These are phyloP conservation scores for Aspergillus ochraceoroseus DNA, from an alignment of 2,329 filamentous ascomycete species.

Conservation along the genomic window DNA sequence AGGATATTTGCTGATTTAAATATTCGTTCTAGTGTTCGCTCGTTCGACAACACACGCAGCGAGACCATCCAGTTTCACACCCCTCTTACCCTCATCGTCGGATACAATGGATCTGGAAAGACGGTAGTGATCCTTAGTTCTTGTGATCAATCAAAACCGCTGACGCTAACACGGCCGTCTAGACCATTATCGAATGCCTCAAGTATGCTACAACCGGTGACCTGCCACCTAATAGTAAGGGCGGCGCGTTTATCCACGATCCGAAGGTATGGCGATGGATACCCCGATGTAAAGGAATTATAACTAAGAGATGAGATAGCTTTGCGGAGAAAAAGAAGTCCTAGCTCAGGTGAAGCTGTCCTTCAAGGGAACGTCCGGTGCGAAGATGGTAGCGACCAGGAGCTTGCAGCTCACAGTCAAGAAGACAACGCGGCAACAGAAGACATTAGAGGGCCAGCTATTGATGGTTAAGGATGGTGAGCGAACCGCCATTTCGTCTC, in stretches of 20 bases:
- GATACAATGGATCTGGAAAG: conserved; percentile 95
- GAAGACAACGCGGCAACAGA: conserved; percentile 69
- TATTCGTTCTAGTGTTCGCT: conserved; percentile 58
- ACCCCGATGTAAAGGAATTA: neutral
- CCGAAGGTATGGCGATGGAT: conserved; percentile 60
- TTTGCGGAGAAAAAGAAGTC: conserved; percentile 81
- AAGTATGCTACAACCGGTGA: conserved; percentile 97
- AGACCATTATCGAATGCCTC: conserved; percentile 95
- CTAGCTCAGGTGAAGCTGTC: conserved; percentile 85
- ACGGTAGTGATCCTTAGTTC: conserved; percentile 63
- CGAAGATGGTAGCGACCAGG: conserved; percentile 75
- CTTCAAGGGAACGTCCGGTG: conserved; percentile 73
- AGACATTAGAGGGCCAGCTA: conserved; percentile 77
- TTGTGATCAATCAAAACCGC: neutral
- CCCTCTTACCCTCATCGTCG: conserved; percentile 91
- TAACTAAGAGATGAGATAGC: conserved; percentile 40
- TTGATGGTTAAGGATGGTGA: conserved; percentile 74
- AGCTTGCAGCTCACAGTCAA: conserved; percentile 82
- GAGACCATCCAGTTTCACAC: conserved; percentile 85
- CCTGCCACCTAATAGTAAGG: conserved; percentile 81
- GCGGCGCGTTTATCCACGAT: conserved; percentile 92
- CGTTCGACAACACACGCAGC: conserved; percentile 69
- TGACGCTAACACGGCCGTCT: conserved; percentile 11
- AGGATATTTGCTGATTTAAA: conserved; percentile 7
- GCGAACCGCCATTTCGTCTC: conserved; percentile 69